phyloP scores from a whole-genome alignment of 1,284 basidiomycete species.

The Malassezia nana region DNA sequence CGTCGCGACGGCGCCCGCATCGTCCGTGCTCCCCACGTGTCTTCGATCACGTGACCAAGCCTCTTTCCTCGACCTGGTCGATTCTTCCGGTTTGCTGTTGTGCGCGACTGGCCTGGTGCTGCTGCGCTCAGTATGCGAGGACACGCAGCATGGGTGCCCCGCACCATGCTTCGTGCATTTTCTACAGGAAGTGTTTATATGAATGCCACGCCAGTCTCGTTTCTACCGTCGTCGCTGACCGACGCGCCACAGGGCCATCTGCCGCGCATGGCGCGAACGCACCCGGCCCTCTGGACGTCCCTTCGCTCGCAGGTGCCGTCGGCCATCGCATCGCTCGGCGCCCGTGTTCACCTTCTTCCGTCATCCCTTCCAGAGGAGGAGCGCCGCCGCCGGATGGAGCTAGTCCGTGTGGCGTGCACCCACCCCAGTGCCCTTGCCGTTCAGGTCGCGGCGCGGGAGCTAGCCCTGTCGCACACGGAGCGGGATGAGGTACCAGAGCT shows the following conservation, averaged over 20 bases:
- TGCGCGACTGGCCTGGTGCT: slow-evolving; percentile 1
- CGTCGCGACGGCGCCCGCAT: too few relatives aligned
- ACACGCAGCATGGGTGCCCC: neutral
- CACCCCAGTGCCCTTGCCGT: slow-evolving; percentile 29
- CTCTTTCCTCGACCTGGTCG: neutral
- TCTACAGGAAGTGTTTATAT: neutral
- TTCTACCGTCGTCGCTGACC: neutral
- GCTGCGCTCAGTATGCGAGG: slow-evolving; percentile 6
- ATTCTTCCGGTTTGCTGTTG: slow-evolving; percentile 1
- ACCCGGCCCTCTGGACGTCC: slow-evolving; percentile 36
- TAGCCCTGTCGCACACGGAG: slow-evolving; percentile 14
- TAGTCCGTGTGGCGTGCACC: slow-evolving; percentile 36
- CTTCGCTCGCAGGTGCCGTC: slow-evolving; percentile 32
- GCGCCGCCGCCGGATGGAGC: slow-evolving; percentile 23
- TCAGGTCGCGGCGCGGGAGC: slow-evolving; percentile 11
- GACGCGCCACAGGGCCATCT: slow-evolving; percentile 27
- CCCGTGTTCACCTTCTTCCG: slow-evolving; percentile 31
- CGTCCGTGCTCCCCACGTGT: slow-evolving; percentile 1
- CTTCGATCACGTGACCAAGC: neutral
- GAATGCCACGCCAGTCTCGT: slow-evolving; percentile 6
- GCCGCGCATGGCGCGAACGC: slow-evolving; percentile 32
- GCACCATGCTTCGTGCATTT: slow-evolving; percentile 7
- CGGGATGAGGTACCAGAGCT: slow-evolving; percentile 11
- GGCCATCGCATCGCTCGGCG: slow-evolving; percentile 30
- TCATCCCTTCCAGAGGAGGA: slow-evolving; percentile 19